These are phyloP conservation scores for Penicillium sp. DNA, from an alignment of 2,329 filamentous ascomycete species.

Conservation along the genomic window DNA sequence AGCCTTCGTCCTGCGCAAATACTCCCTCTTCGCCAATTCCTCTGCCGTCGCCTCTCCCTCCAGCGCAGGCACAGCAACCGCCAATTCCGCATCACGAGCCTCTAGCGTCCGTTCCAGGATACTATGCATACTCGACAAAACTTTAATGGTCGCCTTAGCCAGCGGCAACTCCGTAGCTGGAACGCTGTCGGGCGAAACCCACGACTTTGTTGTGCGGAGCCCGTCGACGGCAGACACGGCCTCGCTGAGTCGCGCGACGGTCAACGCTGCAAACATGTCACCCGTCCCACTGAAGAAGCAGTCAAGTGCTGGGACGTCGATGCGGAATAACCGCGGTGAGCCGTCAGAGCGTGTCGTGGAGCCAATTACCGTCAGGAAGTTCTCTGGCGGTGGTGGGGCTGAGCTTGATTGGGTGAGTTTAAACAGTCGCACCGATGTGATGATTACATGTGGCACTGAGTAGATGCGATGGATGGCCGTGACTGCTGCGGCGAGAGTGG, in stretches of 20 bases:
- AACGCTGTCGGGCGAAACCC: constrained; percentile 74
- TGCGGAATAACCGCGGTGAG: constrained; percentile 76
- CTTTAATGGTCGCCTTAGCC: constrained; percentile 77
- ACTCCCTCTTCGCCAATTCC: constrained; percentile 54
- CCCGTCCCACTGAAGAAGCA: constrained; percentile 96
- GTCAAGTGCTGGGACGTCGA: constrained; percentile 81
- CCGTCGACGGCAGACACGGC: constrained; percentile 56
- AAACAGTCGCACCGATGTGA: constrained; percentile 78
- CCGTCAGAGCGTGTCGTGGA: constrained; percentile 64
- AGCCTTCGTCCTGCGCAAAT: constrained; percentile 73
- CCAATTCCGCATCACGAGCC: constrained; percentile 64
- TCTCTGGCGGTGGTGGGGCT: constrained; percentile 35
- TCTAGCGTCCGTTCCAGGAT: constrained; percentile 66
- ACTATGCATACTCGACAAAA: constrained; percentile 87
- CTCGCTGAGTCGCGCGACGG: constrained; percentile 81
- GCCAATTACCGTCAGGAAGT: constrained; percentile 66
- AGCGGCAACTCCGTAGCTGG: constrained; percentile 69
- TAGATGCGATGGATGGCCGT: constrained; percentile 71
- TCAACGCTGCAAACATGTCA: constrained; percentile 96
- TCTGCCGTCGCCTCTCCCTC: constrained; percentile 40
- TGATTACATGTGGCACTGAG: constrained; percentile 79
- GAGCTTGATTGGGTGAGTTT: constrained; percentile 46
- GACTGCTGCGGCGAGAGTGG: constrained; percentile 69
- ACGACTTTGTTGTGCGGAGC: constrained; percentile 58
- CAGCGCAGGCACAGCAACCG: constrained; percentile 21